Percentiles rank a stretch among this genome's conserved stretches.
phyloP scores from a whole-genome alignment of 1,139 yeast genomes.

The Yamadazyma mexicana region DNA sequence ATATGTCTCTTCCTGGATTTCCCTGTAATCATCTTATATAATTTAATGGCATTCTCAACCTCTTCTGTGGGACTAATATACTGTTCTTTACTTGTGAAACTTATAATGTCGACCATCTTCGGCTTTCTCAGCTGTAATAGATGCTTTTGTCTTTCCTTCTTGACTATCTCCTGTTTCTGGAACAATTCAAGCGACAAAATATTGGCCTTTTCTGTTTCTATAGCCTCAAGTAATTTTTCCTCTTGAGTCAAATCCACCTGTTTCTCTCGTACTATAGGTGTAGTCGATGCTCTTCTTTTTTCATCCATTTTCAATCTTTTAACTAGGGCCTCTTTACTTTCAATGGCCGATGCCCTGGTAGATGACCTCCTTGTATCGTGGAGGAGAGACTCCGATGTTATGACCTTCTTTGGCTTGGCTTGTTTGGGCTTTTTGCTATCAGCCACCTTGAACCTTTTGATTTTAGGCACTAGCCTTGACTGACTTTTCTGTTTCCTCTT shows the following conservation, averaged over 20 bases:
- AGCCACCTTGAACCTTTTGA: conserved; percentile 37
- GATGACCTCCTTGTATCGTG: conserved; percentile 66
- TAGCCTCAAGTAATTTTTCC: conserved; percentile 81
- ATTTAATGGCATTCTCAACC: conserved; percentile 42
- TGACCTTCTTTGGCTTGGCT: conserved; percentile 18
- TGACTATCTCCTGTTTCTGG: conserved; percentile 80
- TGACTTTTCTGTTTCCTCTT: conserved; percentile 41
- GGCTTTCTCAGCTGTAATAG: conserved; percentile 64
- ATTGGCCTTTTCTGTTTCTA: conserved; percentile 80
- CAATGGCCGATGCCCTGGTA: conserved; percentile 74
- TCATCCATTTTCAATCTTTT: conserved; percentile 73
- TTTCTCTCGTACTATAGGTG: conserved; percentile 43
- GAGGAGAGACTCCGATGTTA: conserved; percentile 50
- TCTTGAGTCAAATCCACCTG: conserved; percentile 74
- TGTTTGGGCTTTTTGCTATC: conserved; percentile 22
- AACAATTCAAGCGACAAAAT: conserved; percentile 70
- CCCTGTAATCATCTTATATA: conserved; percentile 21
- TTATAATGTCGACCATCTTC: conserved; percentile 55
- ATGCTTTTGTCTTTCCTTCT: conserved; percentile 76
- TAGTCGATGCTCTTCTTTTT: conserved; percentile 53
- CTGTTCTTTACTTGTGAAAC: conserved; percentile 46
- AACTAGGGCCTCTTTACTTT: conserved; percentile 75
- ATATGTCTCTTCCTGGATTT: conserved; percentile 41
- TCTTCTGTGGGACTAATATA: conserved; percentile 54
- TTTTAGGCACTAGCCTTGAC: conserved; percentile 42